A percentile compares a stretch with the other conserved stretches of the same genome.
Conservation (phyloP, 306 rosid genomes). For the Morella rubra region DNA sequence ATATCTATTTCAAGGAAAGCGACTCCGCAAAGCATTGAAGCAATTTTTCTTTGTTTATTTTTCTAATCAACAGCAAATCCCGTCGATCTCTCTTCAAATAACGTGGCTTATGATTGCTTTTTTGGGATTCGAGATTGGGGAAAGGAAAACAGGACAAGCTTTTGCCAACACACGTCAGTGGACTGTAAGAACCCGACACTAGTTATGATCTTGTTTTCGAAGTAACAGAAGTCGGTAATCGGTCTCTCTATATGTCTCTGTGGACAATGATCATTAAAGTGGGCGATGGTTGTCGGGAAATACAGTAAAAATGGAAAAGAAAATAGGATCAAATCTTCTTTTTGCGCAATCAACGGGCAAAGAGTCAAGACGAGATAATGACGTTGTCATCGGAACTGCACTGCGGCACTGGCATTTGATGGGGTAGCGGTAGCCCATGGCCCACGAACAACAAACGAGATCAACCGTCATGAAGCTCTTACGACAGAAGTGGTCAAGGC, state of each 20-base stretch:
- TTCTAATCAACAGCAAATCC: no score
- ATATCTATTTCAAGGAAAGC: no score
- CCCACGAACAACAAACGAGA: slow-evolving; percentile 3
- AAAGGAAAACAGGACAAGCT: background rate
- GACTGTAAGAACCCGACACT: background rate
- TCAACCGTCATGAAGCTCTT: background rate
- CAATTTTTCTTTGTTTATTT: no score
- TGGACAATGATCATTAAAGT: background rate
- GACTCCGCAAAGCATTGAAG: no score
- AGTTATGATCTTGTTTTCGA: background rate
- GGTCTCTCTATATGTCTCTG: background rate
- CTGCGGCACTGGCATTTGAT: background rate
- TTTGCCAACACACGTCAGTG: background rate
- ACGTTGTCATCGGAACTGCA: no score
- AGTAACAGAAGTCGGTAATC: slow-evolving; percentile 14
- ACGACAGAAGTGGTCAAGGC: background rate
- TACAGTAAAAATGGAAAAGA: slow-evolving; percentile 5
- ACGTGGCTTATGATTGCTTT: background rate
- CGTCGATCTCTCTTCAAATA: no score
- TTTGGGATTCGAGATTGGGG: background rate
- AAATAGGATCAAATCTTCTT: background rate
- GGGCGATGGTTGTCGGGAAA: slow-evolving; percentile 16
- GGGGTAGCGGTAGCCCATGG: background rate
- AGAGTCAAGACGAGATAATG: background rate
- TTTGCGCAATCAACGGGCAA: slow-evolving; percentile 17